A percentile compares a stretch with the other conserved stretches of the same genome.
phyloP scores from a whole-genome alignment of 2,329 filamentous ascomycete genomes.

The Xylariaceae sp. region DNA sequence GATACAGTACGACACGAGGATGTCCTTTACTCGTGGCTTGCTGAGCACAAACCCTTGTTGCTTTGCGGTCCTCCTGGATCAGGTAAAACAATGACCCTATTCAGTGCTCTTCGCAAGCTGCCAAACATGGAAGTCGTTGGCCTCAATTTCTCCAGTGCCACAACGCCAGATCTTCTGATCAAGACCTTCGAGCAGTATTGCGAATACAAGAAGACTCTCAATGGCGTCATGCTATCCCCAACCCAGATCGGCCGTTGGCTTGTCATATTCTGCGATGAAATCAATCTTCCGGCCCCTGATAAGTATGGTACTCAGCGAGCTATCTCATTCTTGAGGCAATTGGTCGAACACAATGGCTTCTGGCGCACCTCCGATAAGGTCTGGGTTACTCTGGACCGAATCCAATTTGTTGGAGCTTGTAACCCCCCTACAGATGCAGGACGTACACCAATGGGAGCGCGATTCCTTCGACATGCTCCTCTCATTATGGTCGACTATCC shows the following conservation, averaged over 20 bases:
- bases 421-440: slow-evolving; percentile 97
- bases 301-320: slow-evolving; percentile 96
- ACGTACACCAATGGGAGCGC: slow-evolving; percentile 85
- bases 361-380: slow-evolving; percentile 97
- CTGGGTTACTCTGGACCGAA: slow-evolving; percentile 95
- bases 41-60: slow-evolving; percentile 94
- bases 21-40: slow-evolving; percentile 98
- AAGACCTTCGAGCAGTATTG: slow-evolving; percentile 99
- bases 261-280: slow-evolving; percentile 98
- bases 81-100: slow-evolving; percentile 99
- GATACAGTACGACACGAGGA: slow-evolving; percentile 98
- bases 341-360: slow-evolving; percentile 98
- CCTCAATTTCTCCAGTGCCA: slow-evolving; percentile 98
- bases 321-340: slow-evolving; percentile 93
- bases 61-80: slow-evolving; percentile 97
- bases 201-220: slow-evolving; percentile 98
- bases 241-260: slow-evolving; percentile 97
- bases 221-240: slow-evolving; percentile 90
- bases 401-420: slow-evolving; percentile 98
- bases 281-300: slow-evolving; percentile 96
- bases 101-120: slow-evolving; percentile 92
- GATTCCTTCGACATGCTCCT: slow-evolving; percentile 95
- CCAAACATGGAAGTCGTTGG: slow-evolving; percentile 99
- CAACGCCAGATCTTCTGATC: slow-evolving; percentile 93
- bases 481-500: slow-evolving; percentile 99